Evolutionary conservation across 768 basidiomycete species (phyloP).

Genomic region (Rhizopogon vulgaris): DNA sequence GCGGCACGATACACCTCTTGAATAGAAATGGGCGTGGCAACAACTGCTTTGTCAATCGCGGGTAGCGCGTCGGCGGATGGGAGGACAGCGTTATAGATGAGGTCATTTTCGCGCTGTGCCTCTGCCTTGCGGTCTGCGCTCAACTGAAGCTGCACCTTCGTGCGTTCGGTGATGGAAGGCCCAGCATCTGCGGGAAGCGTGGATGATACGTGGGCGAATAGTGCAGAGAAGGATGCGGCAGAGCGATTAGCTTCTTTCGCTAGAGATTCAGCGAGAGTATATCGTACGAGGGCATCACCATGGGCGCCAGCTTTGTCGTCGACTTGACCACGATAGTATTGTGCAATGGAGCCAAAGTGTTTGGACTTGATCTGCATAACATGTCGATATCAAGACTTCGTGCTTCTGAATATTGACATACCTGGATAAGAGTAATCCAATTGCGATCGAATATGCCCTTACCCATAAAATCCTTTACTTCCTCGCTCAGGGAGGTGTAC

Average conservation of each 20-base stretch:
- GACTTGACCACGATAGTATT: conserved; percentile 79
- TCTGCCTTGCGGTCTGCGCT: conserved; percentile 71
- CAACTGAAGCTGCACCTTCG: conserved; percentile 75
- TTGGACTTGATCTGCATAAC: conserved; percentile 77
- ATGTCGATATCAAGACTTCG: neutral
- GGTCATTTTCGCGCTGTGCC: conserved; percentile 86
- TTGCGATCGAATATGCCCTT: conserved; percentile 94
- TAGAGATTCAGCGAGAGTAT: conserved; percentile 65
- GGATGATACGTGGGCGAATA: conserved; percentile 70
- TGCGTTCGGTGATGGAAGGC: conserved; percentile 70
- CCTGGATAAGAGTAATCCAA: conserved; percentile 87
- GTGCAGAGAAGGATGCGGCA: conserved; percentile 60
- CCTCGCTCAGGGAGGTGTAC: conserved; percentile 81
- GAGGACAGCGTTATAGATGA: conserved; percentile 92
- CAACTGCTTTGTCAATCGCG: conserved; percentile 70
- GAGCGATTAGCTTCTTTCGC: conserved; percentile 80
- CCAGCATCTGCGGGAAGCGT: conserved; percentile 86
- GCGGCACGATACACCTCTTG: conserved; percentile 89
- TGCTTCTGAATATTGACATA: conserved; percentile 20
- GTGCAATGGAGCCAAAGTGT: conserved; percentile 78
- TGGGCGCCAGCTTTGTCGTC: conserved; percentile 75
- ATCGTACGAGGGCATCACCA: conserved; percentile 80
- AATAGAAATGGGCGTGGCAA: conserved; percentile 84
- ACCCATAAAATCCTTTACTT: conserved; percentile 94
- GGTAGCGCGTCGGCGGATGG: conserved; percentile 77